Base-by-base conservation (phyloP, 2,329 filamentous ascomycete genomes). In the Apiospora aurea region DNA sequence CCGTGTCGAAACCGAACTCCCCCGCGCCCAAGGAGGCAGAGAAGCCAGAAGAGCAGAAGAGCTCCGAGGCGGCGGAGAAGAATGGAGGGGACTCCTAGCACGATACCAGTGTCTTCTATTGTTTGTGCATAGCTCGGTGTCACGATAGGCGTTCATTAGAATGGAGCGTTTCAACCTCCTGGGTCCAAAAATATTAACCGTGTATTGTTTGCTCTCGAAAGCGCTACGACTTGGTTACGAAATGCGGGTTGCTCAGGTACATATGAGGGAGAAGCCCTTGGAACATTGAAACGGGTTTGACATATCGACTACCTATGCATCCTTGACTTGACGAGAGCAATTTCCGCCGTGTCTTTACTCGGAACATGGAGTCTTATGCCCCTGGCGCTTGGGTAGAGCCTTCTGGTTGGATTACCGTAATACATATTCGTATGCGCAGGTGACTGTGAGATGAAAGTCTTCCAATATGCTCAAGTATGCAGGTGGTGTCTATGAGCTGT, bases 1-100 rank as follows among this genome's bases (percentile, higher is more conserved):
- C 72, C 0, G 73, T 75, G 26, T 26, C 70, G n/a, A 71, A 46
- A 13, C 64, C 51, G 16, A 73, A 73, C 14, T 66, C 69, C 13
- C 44, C 46, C n/a, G 16, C 41, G 16, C 34, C 41, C 34, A 57
- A 69, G 68, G 68, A 49, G n/a, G 34, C 57, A 38, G 57, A 66
- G 53, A 66, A 69, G 29, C 26, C 26, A 41, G 61, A 47, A 47
- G 26, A 26, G 1, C 69, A 51, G 49, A 41, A 61, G 34, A 34
- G 49, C 29, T n/a, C 68, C 13, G 46, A 69, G 43, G 29, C 43
- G 13, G 21, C 26, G n/a, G 68, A 41, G 68, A 53, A 49, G 29
- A 47, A 44, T 13, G 61, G 41, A 7, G 34, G 16, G 11, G 38
- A 26, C 38, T 34, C 68, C 34, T 51, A 24, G 34, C 53, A 69